Evolutionary conservation across 23 red algal genomes (phyloP), one percentile per base, ranked within the genome.

Genomic region (Pyropia yezoensis): DNA sequence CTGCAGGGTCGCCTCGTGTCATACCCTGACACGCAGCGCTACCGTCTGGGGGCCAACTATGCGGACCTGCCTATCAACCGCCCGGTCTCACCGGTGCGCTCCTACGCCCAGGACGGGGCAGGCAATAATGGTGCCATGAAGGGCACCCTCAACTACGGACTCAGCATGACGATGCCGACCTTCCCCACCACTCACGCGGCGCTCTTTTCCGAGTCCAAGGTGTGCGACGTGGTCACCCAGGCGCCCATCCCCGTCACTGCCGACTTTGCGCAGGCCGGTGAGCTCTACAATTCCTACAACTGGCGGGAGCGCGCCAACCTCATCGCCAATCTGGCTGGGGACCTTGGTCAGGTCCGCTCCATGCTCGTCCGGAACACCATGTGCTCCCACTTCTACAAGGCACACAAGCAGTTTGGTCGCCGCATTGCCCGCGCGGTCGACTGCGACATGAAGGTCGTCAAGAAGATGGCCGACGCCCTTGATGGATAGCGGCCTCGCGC

Each of bases 11-110:
- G 89, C 23, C 75, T 95, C 14, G 64, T 95, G 18, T 87, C 79
- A 1, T 93, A 93, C 49, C 62, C 62, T 1, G 88, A 93, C 50
- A 87, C 88, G 59, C 88, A 93, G 66, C 69, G 72, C 28, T 78
- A 93, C 53, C 80, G 88, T 14, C 76, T 79, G 8, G 88, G 88
- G 15, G 75, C 80, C 33, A 95, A 95, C 62, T 95, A 87, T 27
- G 27, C 72, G 27, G 59, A 68, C 32, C 89, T 95, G 50, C 89
- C 89, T 3, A 85, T 95, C 45, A 95, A 95, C 73, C 52, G 66
- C 6, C 80, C 89, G 2, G 55, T 33, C 14, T 63, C 73, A 2
- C 23, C 59, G 18, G 73, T 77, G 24, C 73, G 57, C 8, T 65
- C 55, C 47, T 77, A 77, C 73, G 65, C 62, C 27, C 73, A 77